A percentile compares a stretch with the other conserved stretches of the same genome.
phyloP scores from a whole-genome alignment of 257 asterid species.

The Verbascum thapsus region DNA sequence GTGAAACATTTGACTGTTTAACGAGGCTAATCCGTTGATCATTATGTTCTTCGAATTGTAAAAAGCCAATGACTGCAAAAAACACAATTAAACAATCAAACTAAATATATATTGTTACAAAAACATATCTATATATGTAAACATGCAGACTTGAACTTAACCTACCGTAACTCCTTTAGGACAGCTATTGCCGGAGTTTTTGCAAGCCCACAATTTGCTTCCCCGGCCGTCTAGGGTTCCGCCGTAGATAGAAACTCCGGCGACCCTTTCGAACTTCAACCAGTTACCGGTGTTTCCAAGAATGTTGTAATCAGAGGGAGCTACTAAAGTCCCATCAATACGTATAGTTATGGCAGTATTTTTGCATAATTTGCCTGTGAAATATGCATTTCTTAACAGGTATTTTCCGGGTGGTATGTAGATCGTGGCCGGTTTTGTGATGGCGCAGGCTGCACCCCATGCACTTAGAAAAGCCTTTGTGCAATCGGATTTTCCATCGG shows the following conservation, averaged over 20 bases:
- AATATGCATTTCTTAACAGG: slow-evolving; percentile 26
- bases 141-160: slow-evolving; percentile 1
- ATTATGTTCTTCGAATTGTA: slow-evolving; percentile 36
- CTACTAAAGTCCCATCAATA: slow-evolving; percentile 63
- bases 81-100: too few relatives aligned
- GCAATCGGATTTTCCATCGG: slow-evolving; percentile 47
- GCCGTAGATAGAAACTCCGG: slow-evolving; percentile 52
- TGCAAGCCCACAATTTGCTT: slow-evolving; percentile 47
- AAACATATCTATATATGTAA: too few relatives aligned
- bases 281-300: slow-evolving; percentile 45
- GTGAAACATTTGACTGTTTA: slow-evolving; percentile 49
- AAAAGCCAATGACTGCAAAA: slow-evolving; percentile 44
- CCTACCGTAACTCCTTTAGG: slow-evolving; percentile 48
- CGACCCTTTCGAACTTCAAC: slow-evolving; percentile 56
- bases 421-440: slow-evolving; percentile 36
- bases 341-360: slow-evolving; percentile 41
- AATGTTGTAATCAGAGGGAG: slow-evolving; percentile 49
- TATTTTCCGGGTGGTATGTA: slow-evolving; percentile 55
- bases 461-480: slow-evolving; percentile 53
- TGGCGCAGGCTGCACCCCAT: slow-evolving; percentile 59
- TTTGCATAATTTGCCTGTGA: slow-evolving; percentile 51
- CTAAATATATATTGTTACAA: too few relatives aligned
- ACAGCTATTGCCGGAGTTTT: slow-evolving; percentile 39
- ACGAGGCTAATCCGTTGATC: slow-evolving; percentile 36
- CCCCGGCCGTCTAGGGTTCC: slow-evolving; percentile 61